phyloP scores from a whole-genome alignment of 257 asterid species.

The Jasminum sambac region DNA sequence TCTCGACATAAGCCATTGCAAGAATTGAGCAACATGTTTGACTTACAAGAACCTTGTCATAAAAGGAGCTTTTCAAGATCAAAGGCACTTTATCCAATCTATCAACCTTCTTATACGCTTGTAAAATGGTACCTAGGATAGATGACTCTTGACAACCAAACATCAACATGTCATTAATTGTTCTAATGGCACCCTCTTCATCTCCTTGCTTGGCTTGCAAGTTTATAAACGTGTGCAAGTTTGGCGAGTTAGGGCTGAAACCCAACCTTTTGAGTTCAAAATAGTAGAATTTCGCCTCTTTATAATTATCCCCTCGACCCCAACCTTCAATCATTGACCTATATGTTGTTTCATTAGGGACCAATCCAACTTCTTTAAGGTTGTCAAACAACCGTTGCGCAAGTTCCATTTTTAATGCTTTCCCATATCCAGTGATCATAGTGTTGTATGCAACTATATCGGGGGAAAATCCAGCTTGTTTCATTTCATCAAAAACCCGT shows the following conservation, averaged over 20 bases:
- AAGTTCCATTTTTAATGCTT: constrained; percentile 52
- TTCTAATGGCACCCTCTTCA: constrained; percentile 49
- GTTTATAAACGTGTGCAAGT: constrained; percentile 74
- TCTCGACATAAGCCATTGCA: constrained; percentile 66
- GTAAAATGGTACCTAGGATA: constrained; percentile 67
- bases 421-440: constrained; percentile 88
- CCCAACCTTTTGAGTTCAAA: constrained; percentile 61
- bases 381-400: constrained; percentile 56
- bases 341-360: constrained; percentile 85
- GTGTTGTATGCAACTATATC: constrained; percentile 81
- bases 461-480: constrained; percentile 61
- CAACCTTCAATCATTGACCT: constrained; percentile 92
- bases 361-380: constrained; percentile 51
- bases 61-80: constrained; percentile 51
- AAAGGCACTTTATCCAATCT: constrained; percentile 49
- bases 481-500: constrained; percentile 54
- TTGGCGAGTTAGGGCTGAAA: constrained; percentile 67
- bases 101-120: constrained; percentile 72
- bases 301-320: constrained; percentile 68
- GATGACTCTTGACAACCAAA: constrained; percentile 71
- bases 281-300: constrained; percentile 47
- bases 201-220: constrained; percentile 74
- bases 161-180: constrained; percentile 65
- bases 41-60: constrained; percentile 53
- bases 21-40: constrained; percentile 71